Base-by-base conservation (phyloP, 2,329 filamentous ascomycete species). In the Aspergillus latus region DNA sequence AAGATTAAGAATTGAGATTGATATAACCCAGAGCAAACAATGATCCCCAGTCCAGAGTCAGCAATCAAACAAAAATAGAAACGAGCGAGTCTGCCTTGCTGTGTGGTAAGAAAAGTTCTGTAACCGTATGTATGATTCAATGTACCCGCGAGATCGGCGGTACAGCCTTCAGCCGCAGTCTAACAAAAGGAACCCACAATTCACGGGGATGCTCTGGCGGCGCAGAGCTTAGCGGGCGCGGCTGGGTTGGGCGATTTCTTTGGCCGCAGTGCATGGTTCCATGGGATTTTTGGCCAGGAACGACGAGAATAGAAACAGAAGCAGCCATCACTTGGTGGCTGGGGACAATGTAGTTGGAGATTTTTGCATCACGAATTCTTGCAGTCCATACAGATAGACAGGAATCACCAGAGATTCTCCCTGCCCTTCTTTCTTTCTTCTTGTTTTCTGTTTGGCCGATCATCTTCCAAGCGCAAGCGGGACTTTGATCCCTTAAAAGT, bases 1-100 rank as follows among this genome's bases (percentile, higher is more conserved):
- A 99, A 96, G 76, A 57, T 42, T 11, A 42, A 32, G 32, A 36
- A 37, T 37, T 6, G 7, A 29, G 26, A 21, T 21, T 21, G 21
- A 2, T 21, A 2, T 5, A 11, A 32, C 37, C 21, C 29, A 49
- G 30, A 30, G 40, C 36, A 37, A 30, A 45, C 30, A 34, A 9
- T 26, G 28, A 21, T 29, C 28, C 34, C 16, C 16, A n/a, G 5
- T 15, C 32, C 21, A 54, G 13, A 28, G 6, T 28, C 21, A 21
- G 21, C 28, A 42, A 34, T 21, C 28, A 9, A 7, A 40, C 42
- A 40, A 56, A 51, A 47, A 51, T 46, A 39, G 48, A 36, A 45
- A 50, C 29, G 37, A 42, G 11, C 28, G 34, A 53, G 49, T 54
- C 57, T 53, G 54, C 54, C 57, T 56, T 53, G 53, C 44, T 15